These are phyloP conservation scores for Penicillium herquei DNA, from an alignment of 495 filamentous ascomycete species.

Conservation along the genomic window DNA sequence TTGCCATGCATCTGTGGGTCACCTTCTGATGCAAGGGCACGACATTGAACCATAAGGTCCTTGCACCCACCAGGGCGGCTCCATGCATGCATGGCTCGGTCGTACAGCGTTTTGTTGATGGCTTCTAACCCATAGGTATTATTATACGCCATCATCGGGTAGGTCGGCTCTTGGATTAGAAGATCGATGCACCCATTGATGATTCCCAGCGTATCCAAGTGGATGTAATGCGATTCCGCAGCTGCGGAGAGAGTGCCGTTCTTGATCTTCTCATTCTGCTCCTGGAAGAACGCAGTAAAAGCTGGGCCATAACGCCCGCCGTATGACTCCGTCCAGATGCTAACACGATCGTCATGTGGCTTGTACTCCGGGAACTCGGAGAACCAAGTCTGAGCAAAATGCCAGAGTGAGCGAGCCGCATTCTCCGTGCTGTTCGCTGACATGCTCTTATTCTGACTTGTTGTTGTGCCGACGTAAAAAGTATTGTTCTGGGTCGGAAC, in stretches of 20 bases:
- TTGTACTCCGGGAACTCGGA: conserved; percentile 55
- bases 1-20: conserved; percentile 47
- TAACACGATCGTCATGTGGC: conserved; percentile 53
- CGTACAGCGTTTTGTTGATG: conserved; percentile 55
- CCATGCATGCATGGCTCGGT: conserved; percentile 46
- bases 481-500: conserved; percentile 59
- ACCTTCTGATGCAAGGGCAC: conserved; percentile 30
- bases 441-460: conserved; percentile 41
- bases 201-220: conserved; percentile 50
- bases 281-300: conserved; percentile 62
- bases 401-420: conserved; percentile 53
- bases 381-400: conserved; percentile 59
- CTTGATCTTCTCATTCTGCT: conserved; percentile 59
- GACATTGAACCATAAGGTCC: conserved; percentile 54
- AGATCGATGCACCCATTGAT: conserved; percentile 79
- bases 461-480: conserved; percentile 59
- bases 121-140: conserved; percentile 74
- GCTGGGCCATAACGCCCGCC: conserved; percentile 68
- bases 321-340: conserved; percentile 58
- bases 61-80: conserved; percentile 58
- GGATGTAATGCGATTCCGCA: conserved; percentile 37
- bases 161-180: conserved; percentile 63
- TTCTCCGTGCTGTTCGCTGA: conserved; percentile 55
- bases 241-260: conserved; percentile 31
- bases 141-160: conserved; percentile 65